Evolutionary conservation across 2,329 filamentous ascomycete genomes (phyloP).

Genomic region (Exophiala calicioides): DNA sequence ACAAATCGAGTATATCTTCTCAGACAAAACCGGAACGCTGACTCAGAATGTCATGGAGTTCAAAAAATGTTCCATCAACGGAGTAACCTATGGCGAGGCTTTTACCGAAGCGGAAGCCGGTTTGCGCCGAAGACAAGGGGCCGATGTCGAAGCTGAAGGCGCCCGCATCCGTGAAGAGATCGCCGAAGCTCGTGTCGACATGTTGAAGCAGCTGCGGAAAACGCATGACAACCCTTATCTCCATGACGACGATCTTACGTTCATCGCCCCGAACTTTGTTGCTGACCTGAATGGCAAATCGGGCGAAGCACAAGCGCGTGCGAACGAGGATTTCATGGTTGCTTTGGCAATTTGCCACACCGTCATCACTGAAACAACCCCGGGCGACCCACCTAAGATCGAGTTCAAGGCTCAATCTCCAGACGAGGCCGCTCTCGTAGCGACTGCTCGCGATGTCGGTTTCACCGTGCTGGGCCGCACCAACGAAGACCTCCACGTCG

Average conservation of each 20-base stretch:
- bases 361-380: constrained; percentile 85
- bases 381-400: constrained; percentile 87
- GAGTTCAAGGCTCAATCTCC: constrained; percentile 97
- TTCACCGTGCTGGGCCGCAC: constrained; percentile 86
- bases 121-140: constrained; percentile 87
- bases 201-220: constrained; percentile 70
- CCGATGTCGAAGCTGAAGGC: constrained; percentile 80
- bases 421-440: constrained; percentile 90
- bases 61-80: constrained; percentile 96
- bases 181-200: constrained; percentile 70
- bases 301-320: constrained; percentile 71
- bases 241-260: constrained; percentile 85
- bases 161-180: constrained; percentile 75
- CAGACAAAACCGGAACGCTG: constrained; percentile 86
- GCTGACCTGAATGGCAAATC: constrained; percentile 77
- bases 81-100: constrained; percentile 93
- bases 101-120: constrained; percentile 97
- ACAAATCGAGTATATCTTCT: constrained; percentile 99
- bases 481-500: constrained; percentile 78
- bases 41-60: constrained; percentile 98
- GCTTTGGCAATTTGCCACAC: constrained; percentile 94
- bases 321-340: constrained; percentile 90
- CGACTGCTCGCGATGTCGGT: constrained; percentile 91
- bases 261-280: constrained; percentile 87
- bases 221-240: constrained; percentile 90